These are phyloP conservation scores for Neofusicoccum parvum DNA, from an alignment of 2,329 filamentous ascomycete species.

Conservation along the genomic window DNA sequence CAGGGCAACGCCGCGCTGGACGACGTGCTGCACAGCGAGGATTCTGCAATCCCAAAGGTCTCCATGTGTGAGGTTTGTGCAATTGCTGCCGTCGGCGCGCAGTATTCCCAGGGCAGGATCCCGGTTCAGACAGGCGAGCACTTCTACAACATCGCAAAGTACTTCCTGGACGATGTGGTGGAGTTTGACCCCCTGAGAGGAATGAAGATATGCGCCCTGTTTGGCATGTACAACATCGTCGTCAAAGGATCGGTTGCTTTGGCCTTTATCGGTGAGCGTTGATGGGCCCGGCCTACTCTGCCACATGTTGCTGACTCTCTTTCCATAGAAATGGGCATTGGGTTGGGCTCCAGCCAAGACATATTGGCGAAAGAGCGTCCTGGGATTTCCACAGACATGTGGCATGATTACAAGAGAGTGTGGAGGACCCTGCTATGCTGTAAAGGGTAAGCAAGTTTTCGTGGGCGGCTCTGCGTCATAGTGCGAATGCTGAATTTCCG, in stretches of 20 bases:
- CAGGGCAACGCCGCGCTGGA: conserved; percentile 23
- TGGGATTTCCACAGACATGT: background rate
- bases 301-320: background rate
- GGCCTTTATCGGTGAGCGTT: conserved; percentile 26
- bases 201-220: conserved; percentile 28
- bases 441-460: conserved; percentile 14
- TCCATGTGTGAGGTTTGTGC: conserved; percentile 26
- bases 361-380: conserved; percentile 9
- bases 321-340: conserved; percentile 26
- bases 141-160: conserved; percentile 26
- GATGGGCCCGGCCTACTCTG: too few species aligned
- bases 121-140: conserved; percentile 25
- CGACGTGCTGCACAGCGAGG: conserved; percentile 19
- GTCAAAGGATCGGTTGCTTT: conserved; percentile 26
- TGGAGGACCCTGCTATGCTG: conserved; percentile 26
- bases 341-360: conserved; percentile 22
- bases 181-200: conserved; percentile 26
- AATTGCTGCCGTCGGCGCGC: conserved; percentile 26
- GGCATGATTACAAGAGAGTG: conserved; percentile 24
- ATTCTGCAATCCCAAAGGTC: conserved; percentile 10
- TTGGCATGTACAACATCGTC: conserved; percentile 30
- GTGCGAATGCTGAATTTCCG: background rate
- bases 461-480: too few species aligned
- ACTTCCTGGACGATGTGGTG: conserved; percentile 26
- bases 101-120: conserved; percentile 23